Base-by-base conservation (phyloP, 192 early-diverging fungal species). In the Coemansia sp. region DNA sequence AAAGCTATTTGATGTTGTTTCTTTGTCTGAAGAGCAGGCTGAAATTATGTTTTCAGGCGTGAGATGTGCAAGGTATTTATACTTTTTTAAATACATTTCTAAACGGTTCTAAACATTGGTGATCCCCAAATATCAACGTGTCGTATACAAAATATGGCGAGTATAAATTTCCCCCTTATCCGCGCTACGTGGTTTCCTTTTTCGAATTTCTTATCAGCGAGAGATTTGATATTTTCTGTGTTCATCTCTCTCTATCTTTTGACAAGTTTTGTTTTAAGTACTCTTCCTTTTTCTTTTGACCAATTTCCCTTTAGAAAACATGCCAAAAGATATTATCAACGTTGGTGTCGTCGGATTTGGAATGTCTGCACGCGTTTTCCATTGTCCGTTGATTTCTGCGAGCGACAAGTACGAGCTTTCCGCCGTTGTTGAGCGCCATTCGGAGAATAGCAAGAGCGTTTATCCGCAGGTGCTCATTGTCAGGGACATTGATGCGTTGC, bases 341-440 rank as follows among this genome's bases (percentile, higher is more conserved):
- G 88, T 89, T 58, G 88, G 85, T 53, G 84, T 89, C 25, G 80
- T 89, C 60, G 88, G 86, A 13, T 89, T 87, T 76, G 88, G 88
- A 79, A 87, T 83, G 85, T 79, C 71, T 32, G 70, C 83, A 8
- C 63, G 71, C 53, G 84, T 85, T 19, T 88, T 89, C 76, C 88
- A 89, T 59, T 86, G 85, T 45, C 88, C 88, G 35, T 67, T 89
- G 63, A 82, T 89, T 67, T 71, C 65, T 14, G 68, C 88, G 0
- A 84, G 73, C 34, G 65, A 75, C 41, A 76, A 83, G 23, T 81
- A 84, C 15, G 61, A 86, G 45, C 75, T 89, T 25, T 61, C 72
- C 17, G 80, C 83, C 29, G 81, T 89, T 42, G 85, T 89, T 20
- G 85, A 87, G 62, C 78, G 88, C 19, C 75, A 79, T n/a, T 68